Evolutionary conservation across 2,329 filamentous ascomycete species (phyloP), one percentile per base, ranked within the genome.

Genomic region (Paracoccidioides lutzii): DNA sequence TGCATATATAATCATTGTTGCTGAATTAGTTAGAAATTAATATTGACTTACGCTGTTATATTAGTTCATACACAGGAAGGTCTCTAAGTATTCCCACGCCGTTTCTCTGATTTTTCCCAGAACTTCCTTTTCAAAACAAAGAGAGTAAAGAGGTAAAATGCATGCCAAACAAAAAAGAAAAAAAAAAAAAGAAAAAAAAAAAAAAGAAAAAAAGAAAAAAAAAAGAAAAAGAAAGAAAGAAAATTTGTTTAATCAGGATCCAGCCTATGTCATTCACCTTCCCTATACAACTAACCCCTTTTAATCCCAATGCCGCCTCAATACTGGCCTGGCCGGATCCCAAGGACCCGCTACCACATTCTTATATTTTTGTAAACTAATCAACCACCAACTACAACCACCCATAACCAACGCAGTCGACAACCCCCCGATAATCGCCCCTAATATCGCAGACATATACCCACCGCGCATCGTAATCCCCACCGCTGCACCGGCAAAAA

Each of bases 271-370:
- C 30, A 37, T 37, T 10, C 48, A 37, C 6, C 22, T 14, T n/a
- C n/a, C n/a, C n/a, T n/a, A n/a, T n/a, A 3, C 32, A 22, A 40
- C 7, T 38, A n/a, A 12, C 22, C 22, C 50, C 4, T 12, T n/a
- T 60, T 59, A 73, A 60, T 73, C 71, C 71, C 71, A 73, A 56
- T 70, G 70, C 40, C 70, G 66, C 44, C 71, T 65, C 55, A 76
- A 69, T 49, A 76, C 69, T 8, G 93, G 93, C 67, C 90, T 80
- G 5, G 93, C 93, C 22, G 91, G 90, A 73, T 98, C 93, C 93
- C 93, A 98, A 1, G 93, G 93, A 45, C 93, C 93, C 66, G 90
- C 88, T 62, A 98, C 96, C 73, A 97, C 93, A 69, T 97, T 97
- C 77, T 98, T 98, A 73, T 97, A 98, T 74, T 95, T 91, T 73